These are phyloP conservation scores for Sphaceloma murrayae DNA, from an alignment of 2,329 filamentous ascomycete genomes.

Conservation along the genomic window DNA sequence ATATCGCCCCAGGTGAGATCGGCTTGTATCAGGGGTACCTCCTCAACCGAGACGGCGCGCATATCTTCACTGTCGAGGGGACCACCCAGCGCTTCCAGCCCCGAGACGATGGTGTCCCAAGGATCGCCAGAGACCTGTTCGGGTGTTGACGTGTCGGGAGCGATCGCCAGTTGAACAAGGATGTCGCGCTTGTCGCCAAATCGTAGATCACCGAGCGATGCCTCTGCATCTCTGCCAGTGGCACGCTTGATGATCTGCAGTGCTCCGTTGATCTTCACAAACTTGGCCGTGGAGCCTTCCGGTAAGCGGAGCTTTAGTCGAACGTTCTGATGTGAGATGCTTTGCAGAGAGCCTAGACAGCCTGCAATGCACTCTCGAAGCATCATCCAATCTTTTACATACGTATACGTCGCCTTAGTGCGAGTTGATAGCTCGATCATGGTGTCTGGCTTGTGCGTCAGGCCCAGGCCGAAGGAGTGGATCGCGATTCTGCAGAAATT, in stretches of 20 bases:
- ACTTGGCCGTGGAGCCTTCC: constrained; percentile 93
- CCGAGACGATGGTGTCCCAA: constrained; percentile 96
- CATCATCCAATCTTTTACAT: constrained; percentile 99
- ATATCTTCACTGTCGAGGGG: constrained; percentile 78
- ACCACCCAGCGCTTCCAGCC: constrained; percentile 83
- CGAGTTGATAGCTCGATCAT: constrained; percentile 95
- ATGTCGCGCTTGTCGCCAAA: constrained; percentile 96
- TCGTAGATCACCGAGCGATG: constrained; percentile 77
- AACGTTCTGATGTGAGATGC: constrained; percentile 94
- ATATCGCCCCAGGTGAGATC: constrained; percentile 92
- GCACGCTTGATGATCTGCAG: constrained; percentile 94
- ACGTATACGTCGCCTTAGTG: constrained; percentile 94
- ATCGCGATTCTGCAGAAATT: constrained; percentile 62
- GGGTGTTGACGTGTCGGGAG: constrained; percentile 70
- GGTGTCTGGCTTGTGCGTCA: constrained; percentile 96
- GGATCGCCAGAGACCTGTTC: constrained; percentile 86
- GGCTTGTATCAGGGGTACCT: constrained; percentile 88
- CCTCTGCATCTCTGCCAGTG: constrained; percentile 88
- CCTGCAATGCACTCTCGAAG: constrained; percentile 90
- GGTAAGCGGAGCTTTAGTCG: constrained; percentile 90
- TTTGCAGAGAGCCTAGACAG: constrained; percentile 83
- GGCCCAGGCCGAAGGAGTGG: constrained; percentile 88
- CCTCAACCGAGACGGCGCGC: constrained; percentile 76
- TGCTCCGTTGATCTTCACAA: constrained; percentile 95
- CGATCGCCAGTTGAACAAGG: constrained; percentile 84